Conservation (phyloP, 108 stramenopile species). For the Schizochytrium sp. region DNA sequence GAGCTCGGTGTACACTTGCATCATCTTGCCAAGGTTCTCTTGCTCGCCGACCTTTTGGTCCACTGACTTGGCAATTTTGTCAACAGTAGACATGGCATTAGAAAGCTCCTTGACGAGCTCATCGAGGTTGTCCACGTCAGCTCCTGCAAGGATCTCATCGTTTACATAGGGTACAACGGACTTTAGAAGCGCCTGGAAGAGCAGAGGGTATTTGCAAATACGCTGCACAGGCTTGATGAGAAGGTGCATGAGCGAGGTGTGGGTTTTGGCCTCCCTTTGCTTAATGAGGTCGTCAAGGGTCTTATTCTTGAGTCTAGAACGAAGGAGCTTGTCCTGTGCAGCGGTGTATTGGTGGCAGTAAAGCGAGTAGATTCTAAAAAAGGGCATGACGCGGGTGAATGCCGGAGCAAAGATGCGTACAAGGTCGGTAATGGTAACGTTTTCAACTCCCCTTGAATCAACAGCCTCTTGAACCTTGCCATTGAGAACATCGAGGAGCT, state of each 20-base stretch:
- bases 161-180: conserved; percentile 10
- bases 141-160: background rate
- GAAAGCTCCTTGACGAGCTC: conserved; percentile 6
- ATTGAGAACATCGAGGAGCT: conserved; percentile 39
- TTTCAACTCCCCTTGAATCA: background rate
- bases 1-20: conserved; percentile 43
- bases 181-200: conserved; percentile 52
- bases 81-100: background rate
- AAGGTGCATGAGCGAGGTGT: background rate
- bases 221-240: conserved; percentile 66
- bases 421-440: conserved; percentile 32
- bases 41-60: conserved; percentile 60
- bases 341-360: conserved; percentile 57
- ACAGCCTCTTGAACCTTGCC: background rate
- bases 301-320: background rate
- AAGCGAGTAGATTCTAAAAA: conserved; percentile 54
- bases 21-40: conserved; percentile 50
- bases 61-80: conserved; percentile 47
- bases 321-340: conserved; percentile 22
- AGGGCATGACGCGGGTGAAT: conserved; percentile 45
- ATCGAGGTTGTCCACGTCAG: conserved; percentile 9
- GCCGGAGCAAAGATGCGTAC: conserved; percentile 36
- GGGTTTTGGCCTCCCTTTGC: conserved; percentile 2
- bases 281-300: conserved; percentile 27
- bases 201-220: conserved; percentile 64